Conservation (phyloP, 345 rosid species). For the Hibiscus trionum region DNA sequence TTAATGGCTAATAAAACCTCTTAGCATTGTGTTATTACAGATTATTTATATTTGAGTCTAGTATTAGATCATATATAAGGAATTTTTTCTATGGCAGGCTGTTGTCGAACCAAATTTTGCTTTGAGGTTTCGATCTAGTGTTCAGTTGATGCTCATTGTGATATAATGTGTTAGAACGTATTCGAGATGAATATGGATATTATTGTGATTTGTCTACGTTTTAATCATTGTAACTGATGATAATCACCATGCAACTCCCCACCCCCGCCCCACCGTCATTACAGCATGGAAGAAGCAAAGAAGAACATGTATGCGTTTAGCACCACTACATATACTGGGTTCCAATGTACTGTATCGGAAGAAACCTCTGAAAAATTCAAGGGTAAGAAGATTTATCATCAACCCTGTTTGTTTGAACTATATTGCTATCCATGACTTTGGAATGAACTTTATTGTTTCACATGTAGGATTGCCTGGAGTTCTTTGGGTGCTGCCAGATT, state of each 20-base stretch:
- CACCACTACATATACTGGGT: constrained; percentile 88
- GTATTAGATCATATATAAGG: background rate
- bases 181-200: background rate
- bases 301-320: constrained; percentile 95
- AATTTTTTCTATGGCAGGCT: background rate
- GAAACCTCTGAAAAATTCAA: constrained; percentile 87
- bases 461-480: constrained; percentile 90
- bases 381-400: constrained; percentile 27
- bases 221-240: background rate
- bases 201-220: background rate
- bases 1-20: background rate
- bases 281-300: constrained; percentile 95
- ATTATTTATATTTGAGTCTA: background rate
- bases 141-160: background rate
- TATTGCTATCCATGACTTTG: background rate
- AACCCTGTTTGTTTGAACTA: background rate
- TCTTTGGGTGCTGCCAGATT: constrained; percentile 94
- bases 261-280: background rate
- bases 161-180: background rate
- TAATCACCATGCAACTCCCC: no score
- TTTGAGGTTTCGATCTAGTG: background rate
- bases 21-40: background rate
- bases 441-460: background rate
- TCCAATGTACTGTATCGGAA: constrained; percentile 79
- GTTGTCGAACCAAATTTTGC: background rate